Percentiles rank a stretch among this genome's conserved stretches.
phyloP scores from a whole-genome alignment of 2,329 filamentous ascomycete species.

The Bertia moriformis region DNA sequence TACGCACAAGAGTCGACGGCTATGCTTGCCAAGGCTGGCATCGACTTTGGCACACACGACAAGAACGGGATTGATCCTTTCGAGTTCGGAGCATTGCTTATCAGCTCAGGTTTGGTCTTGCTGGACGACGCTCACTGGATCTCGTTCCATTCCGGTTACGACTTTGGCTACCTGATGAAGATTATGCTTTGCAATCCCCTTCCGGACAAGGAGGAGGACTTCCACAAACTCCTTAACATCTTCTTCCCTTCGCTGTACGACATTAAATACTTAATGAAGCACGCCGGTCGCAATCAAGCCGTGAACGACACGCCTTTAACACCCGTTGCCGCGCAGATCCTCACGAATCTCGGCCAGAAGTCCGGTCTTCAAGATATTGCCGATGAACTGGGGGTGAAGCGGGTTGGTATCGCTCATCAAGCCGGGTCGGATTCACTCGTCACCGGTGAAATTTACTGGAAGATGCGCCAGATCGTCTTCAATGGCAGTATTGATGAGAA shows the following conservation, averaged over 20 bases:
- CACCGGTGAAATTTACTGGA: constrained; percentile 60
- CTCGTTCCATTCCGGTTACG: constrained; percentile 63
- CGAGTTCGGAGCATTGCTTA: constrained; percentile 53
- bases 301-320: constrained; percentile 33
- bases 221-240: constrained; percentile 50
- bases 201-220: constrained; percentile 52
- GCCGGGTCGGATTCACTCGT: constrained; percentile 59
- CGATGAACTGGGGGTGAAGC: constrained; percentile 53
- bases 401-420: constrained; percentile 52
- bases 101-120: constrained; percentile 55
- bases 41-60: constrained; percentile 52
- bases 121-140: constrained; percentile 61
- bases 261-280: constrained; percentile 61
- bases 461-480: constrained; percentile 52
- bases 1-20: constrained; percentile 60
- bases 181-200: constrained; percentile 51
- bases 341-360: constrained; percentile 48
- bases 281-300: constrained; percentile 34
- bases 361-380: constrained; percentile 57
- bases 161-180: constrained; percentile 64
- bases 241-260: constrained; percentile 63
- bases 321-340: constrained; percentile 35
- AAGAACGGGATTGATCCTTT: constrained; percentile 54
- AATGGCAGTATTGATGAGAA: constrained; percentile 39
- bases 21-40: constrained; percentile 51